These are phyloP conservation scores for Rhizoctonia solani DNA, from an alignment of 1,284 basidiomycete genomes.

Conservation along the genomic window DNA sequence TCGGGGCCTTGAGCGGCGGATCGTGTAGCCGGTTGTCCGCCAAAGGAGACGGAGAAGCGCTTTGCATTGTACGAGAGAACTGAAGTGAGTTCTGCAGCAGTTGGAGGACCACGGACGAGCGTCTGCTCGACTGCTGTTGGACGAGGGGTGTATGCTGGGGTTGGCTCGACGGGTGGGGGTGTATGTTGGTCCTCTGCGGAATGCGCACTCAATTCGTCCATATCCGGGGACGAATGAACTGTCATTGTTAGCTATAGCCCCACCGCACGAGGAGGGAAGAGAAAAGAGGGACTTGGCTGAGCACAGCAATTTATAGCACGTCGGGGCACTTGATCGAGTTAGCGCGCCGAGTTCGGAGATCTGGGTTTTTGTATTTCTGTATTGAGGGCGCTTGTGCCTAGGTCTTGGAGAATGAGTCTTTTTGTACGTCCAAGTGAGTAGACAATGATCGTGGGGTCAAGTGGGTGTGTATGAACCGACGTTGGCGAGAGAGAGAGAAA, in stretches of 20 bases:
- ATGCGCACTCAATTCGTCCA: conserved; percentile 21
- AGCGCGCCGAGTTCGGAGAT: background rate
- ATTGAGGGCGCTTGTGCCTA: too few relatives aligned
- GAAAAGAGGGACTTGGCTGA: background rate
- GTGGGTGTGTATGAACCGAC: background rate
- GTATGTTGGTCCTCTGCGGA: conserved; percentile 20
- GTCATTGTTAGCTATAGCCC: background rate
- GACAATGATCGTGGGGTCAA: too few relatives aligned
- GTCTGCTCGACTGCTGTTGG: conserved; percentile 31
- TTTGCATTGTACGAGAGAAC: conserved; percentile 28
- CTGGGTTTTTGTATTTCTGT: too few relatives aligned
- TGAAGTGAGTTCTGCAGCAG: conserved; percentile 30
- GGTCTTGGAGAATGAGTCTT: too few relatives aligned
- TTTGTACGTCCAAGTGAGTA: too few relatives aligned
- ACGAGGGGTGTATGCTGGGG: conserved; percentile 35
- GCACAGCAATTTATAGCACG: conserved; percentile 5
- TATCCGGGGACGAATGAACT: conserved; percentile 27
- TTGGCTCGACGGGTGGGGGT: conserved; percentile 26
- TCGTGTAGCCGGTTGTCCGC: conserved; percentile 19
- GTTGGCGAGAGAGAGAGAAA: background rate
- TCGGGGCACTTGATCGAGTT: conserved; percentile 1
- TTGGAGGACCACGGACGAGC: conserved; percentile 28
- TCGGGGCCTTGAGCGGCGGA: conserved; percentile 14
- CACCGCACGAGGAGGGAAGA: background rate
- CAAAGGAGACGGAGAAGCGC: conserved; percentile 32